Evolutionary conservation across 352 stramenopile genomes (phyloP).

Genomic region (Phytophthora sansomeana): DNA sequence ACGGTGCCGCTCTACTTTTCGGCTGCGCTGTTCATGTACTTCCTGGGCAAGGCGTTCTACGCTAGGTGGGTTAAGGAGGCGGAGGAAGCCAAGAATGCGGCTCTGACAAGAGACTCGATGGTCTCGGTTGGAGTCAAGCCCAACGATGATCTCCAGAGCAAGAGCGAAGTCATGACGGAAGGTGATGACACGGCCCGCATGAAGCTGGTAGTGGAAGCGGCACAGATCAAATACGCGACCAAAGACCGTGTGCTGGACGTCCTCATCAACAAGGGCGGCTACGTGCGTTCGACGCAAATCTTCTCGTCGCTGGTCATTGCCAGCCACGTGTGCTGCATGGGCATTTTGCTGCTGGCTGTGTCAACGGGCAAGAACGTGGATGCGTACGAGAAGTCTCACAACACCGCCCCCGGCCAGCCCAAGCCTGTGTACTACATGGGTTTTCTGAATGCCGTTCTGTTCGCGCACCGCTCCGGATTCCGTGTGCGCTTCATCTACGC

Average conservation of each 20-base stretch:
- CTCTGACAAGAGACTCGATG: constrained; percentile 48
- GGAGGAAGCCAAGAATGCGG: constrained; percentile 67
- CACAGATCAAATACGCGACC: constrained; percentile 55
- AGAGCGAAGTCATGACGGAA: constrained; percentile 20
- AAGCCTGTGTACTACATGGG: constrained; percentile 88
- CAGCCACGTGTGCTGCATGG: constrained; percentile 76
- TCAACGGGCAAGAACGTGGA: constrained; percentile 53
- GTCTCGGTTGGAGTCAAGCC: constrained; percentile 39
- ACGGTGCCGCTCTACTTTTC: constrained; percentile 79
- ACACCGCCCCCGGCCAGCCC: constrained; percentile 47
- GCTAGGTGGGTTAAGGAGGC: constrained; percentile 72
- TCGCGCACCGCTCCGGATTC: constrained; percentile 79
- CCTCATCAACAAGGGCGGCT: constrained; percentile 77
- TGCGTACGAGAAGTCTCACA: constrained; percentile 26
- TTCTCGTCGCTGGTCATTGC: constrained; percentile 78
- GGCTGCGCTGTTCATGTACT: constrained; percentile 79
- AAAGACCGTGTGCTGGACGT: constrained; percentile 62
- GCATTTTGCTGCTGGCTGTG: constrained; percentile 70
- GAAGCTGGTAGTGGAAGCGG: constrained; percentile 57
- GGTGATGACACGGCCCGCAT: constrained; percentile 36
- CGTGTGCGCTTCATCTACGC: constrained; percentile 84
- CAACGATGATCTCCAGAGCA: constrained; percentile 15
- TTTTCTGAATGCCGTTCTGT: constrained; percentile 83
- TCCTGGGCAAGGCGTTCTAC: constrained; percentile 79
- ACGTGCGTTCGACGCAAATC: constrained; percentile 83